Evolutionary conservation across 352 stramenopile species (phyloP), one percentile per base, ranked within the genome.

Genomic region (Blastocystis sp.): DNA sequence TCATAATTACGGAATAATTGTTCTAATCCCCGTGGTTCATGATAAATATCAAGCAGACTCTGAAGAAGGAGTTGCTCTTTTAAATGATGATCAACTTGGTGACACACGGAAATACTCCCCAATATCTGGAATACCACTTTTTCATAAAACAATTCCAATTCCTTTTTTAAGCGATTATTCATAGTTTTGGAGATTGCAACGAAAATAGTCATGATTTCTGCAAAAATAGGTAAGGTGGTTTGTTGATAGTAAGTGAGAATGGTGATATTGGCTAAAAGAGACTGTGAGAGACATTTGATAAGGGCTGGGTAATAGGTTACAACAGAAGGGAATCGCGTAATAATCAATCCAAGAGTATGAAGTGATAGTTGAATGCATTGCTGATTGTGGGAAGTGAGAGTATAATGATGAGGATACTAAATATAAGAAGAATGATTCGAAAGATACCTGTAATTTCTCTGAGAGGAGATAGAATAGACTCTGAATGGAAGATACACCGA

Each of bases 81-180:
- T 27, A 84, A n/a, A 44, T 66, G 59, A 4, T 56, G 73, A 48
- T 84, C 73, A 15, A 84, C 9, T 19, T 42, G 27, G 1, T 48
- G 17, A 27, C 59, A 68, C 3, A 68, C 53, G 9, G 48, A 66
- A 60, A 84, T 84, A 66, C 30, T 84, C 5, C 73, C 73, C 27
- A 84, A 37, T 37, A 84, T 37, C 9, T 64, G 56, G 56, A 84
- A 84, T 22, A 84, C 73, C 48, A 84, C 73, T 57, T 84, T 84
- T 35, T 84, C 73, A 42, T 66, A 84, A 19, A 84, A 66, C 5
- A 84, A 57, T 57, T 84, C 73, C 73, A 84, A 17, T 56, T 84
- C 73, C 73, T 84, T 84, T 51, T 84, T 84, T 22, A 68, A 48
- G n/a, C 17, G n/a, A 17, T 15, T 35, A 44, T 22, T 24, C 30